Conservation (phyloP, 331 rosid genomes). For the Prunus yedoensis region DNA sequence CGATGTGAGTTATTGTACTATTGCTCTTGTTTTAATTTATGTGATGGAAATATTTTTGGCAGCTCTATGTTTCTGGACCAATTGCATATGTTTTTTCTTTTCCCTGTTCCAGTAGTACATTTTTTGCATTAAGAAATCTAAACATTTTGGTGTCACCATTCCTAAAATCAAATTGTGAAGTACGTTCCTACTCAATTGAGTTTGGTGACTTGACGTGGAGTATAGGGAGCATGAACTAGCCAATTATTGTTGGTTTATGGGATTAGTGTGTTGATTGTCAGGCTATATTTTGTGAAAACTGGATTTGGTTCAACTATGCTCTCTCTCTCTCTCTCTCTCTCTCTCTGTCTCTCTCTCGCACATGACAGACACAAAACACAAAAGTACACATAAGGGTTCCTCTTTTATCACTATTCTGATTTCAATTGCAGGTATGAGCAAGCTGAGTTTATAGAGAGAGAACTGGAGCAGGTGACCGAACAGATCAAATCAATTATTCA, state of each 20-base stretch:
- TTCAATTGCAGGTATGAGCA: constrained; percentile 76
- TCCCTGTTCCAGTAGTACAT: not conserved
- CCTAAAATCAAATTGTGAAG: not conserved
- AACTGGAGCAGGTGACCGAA: constrained; percentile 91
- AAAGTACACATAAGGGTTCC: not conserved
- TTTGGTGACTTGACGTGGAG: not conserved
- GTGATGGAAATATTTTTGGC: constrained; percentile 3
- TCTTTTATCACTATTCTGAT: not conserved
- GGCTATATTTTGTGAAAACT: not conserved
- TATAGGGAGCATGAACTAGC: not conserved
- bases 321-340: not conserved
- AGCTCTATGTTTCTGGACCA: not conserved
- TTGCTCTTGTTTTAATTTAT: constrained; percentile 7
- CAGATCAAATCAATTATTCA: constrained; percentile 86
- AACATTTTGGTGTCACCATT: not conserved
- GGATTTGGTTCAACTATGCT: not conserved
- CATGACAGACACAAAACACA: not conserved
- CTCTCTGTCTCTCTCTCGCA: not conserved
- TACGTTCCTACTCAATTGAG: too few species aligned
- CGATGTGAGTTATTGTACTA: constrained; percentile 60
- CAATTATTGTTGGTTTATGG: not conserved
- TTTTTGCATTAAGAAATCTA: not conserved
- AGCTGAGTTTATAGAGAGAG: constrained; percentile 88
- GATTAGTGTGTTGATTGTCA: not conserved
- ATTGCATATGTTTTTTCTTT: too few species aligned